These are phyloP conservation scores for Ceratocystis papillata DNA, from an alignment of 2,329 filamentous ascomycete species.

Conservation along the genomic window DNA sequence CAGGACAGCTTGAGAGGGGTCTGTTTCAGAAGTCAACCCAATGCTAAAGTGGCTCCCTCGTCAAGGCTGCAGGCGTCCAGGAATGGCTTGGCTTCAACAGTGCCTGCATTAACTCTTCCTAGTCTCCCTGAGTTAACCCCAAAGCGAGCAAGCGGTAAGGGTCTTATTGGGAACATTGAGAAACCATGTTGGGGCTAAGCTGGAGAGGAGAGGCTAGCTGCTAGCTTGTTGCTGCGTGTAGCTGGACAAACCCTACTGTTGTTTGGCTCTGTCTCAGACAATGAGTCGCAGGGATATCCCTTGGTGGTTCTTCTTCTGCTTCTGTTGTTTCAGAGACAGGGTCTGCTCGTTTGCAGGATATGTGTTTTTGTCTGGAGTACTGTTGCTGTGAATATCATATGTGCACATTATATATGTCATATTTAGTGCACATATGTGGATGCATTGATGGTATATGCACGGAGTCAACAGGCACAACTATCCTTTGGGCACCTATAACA, in stretches of 20 bases:
- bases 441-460: not conserved
- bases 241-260: not conserved
- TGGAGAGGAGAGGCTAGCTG: not conserved
- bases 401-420: no score
- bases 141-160: slow-evolving; percentile 5
- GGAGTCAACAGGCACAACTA: no score
- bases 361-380: not conserved
- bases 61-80: slow-evolving; percentile 19
- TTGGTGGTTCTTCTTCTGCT: not conserved
- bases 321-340: not conserved
- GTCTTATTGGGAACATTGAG: not conserved
- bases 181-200: not conserved
- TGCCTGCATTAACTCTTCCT: slow-evolving; percentile 19
- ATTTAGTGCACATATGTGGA: not conserved
- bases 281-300: not conserved
- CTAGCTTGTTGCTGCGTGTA: not conserved
- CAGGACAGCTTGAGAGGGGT: no score
- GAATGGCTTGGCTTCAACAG: slow-evolving; percentile 10
- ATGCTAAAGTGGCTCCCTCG: slow-evolving; percentile 13
- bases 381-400: no score
- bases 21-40: slow-evolving; percentile 20
- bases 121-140: slow-evolving; percentile 4
- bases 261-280: not conserved
- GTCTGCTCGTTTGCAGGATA: not conserved
- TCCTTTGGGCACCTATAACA: no score